These are phyloP conservation scores for Azolla pinnata DNA, from an alignment of 75 land plant species.

Conservation along the genomic window DNA sequence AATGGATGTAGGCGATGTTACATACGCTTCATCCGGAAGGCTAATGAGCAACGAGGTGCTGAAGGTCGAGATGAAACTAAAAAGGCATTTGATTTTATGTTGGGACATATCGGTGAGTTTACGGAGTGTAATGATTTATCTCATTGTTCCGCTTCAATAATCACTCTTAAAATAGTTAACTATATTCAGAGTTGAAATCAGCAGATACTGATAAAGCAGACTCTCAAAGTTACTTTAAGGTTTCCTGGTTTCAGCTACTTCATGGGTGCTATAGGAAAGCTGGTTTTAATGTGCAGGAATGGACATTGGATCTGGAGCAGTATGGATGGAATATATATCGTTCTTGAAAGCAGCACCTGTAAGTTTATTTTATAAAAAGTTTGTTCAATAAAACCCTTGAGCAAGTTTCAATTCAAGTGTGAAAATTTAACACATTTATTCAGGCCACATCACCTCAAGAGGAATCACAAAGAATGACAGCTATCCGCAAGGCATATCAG, in stretches of 20 bases:
- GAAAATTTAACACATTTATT: not conserved
- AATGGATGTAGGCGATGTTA: conserved; percentile 94
- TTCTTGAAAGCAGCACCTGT: conserved; percentile 88
- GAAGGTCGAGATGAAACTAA: conserved; percentile 89
- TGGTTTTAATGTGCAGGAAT: conserved; percentile 37
- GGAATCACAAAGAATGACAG: conserved; percentile 82
- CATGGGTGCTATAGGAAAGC: no score
- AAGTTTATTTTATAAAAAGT: not conserved
- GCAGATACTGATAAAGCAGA: no score
- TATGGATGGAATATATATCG: conserved; percentile 95
- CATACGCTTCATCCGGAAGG: conserved; percentile 80
- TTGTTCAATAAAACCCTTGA: no score
- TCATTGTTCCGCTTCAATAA: no score
- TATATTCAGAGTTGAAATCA: no score
- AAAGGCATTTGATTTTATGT: conserved; percentile 94
- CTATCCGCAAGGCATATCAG: conserved; percentile 82
- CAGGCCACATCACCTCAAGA: conserved; percentile 72
- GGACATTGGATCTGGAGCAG: conserved; percentile 83
- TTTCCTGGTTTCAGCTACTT: no score
- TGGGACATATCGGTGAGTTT: conserved; percentile 75
- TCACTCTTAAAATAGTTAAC: no score
- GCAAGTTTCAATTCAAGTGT: not conserved
- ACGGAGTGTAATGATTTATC: no score
- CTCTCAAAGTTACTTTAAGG: no score
- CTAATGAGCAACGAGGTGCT: conserved; percentile 70